These are phyloP conservation scores for Phoenix dactylifera DNA, from an alignment of 176 grass and related monocot genomes.

Conservation along the genomic window DNA sequence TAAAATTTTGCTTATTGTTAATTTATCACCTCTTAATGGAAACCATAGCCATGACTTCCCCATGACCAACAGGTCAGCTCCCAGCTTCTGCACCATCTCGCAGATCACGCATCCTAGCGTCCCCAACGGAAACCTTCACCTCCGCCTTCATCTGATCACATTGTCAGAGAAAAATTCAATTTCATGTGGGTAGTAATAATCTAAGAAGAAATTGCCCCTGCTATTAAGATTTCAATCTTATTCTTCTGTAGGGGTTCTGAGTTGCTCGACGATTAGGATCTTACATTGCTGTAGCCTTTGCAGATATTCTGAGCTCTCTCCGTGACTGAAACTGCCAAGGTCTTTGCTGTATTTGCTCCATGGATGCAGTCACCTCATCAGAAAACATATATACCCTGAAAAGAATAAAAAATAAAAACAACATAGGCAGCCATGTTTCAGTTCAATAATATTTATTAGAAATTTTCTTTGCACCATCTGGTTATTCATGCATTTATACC, in stretches of 20 bases:
- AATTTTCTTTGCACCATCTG: no score
- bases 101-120: constrained; percentile 59
- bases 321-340: constrained; percentile 55
- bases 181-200: not conserved
- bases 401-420: not conserved
- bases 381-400: constrained; percentile 51
- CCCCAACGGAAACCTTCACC: constrained; percentile 44
- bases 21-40: constrained; percentile 51
- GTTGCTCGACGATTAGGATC: not conserved
- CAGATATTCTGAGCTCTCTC: constrained; percentile 54
- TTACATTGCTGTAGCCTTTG: constrained; percentile 40
- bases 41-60: constrained; percentile 72
- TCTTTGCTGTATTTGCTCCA: constrained; percentile 62
- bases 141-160: constrained; percentile 39
- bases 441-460: no score
- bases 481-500: no score
- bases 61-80: constrained; percentile 51
- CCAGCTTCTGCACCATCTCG: constrained; percentile 38
- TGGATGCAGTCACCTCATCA: constrained; percentile 42
- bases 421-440: not conserved
- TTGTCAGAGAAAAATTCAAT: not conserved
- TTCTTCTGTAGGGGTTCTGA: no score
- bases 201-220: not conserved
- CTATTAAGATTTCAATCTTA: no score
- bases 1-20: no score